Percentiles rank a stretch among this genome's conserved stretches.
phyloP scores from a whole-genome alignment of 805 yeast species.

The Sugiyamaella smithiae region DNA sequence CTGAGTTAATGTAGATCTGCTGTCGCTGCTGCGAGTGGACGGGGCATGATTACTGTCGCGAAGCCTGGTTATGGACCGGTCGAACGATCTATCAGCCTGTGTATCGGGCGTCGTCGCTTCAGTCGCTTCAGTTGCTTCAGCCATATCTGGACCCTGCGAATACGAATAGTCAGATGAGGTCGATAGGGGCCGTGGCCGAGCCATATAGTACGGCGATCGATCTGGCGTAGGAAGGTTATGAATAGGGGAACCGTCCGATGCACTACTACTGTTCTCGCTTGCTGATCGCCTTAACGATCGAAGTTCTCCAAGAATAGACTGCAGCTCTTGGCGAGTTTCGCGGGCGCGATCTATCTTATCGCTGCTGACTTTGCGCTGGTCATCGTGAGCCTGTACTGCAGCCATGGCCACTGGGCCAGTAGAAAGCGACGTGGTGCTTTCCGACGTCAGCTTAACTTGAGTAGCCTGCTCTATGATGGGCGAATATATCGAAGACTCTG shows the following conservation, averaged over 20 bases:
- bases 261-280: not conserved
- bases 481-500: slow-evolving; percentile 21
- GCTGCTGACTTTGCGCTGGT: slow-evolving; percentile 2
- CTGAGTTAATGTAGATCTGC: not conserved
- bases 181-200: not conserved
- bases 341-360: slow-evolving; percentile 16
- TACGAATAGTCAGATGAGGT: slow-evolving; percentile 1
- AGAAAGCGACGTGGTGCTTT: not conserved
- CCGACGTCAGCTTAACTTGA: slow-evolving; percentile 18
- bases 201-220: slow-evolving; percentile 1
- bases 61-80: no score
- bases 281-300: slow-evolving; percentile 20
- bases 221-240: slow-evolving; percentile 4
- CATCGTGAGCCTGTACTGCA: not conserved
- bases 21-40: not conserved
- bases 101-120: no score
- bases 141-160: not conserved
- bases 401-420: not conserved
- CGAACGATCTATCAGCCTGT: no score
- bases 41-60: not conserved
- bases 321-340: slow-evolving; percentile 20
- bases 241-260: not conserved
- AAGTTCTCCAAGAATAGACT: slow-evolving; percentile 19
- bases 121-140: no score
- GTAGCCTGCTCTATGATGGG: slow-evolving; percentile 25